phyloP scores from a whole-genome alignment of 345 rosid genomes.

The Eutrema heterophyllum region DNA sequence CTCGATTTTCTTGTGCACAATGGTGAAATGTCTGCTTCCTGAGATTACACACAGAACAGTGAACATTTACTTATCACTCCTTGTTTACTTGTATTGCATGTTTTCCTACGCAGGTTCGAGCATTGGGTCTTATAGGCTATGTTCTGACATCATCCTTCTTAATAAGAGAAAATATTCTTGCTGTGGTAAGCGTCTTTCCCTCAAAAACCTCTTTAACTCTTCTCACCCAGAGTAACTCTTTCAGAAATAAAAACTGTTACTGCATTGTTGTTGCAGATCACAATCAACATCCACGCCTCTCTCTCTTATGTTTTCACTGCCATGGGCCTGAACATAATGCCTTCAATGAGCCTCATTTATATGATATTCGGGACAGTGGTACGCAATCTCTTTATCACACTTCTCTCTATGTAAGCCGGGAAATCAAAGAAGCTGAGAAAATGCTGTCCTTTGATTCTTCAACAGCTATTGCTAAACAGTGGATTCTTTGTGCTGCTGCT shows the following conservation, averaged over 20 bases:
- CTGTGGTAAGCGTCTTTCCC: conserved; percentile 47
- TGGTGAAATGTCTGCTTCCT: conserved; percentile 45
- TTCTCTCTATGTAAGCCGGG: not conserved
- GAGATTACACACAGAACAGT: not conserved
- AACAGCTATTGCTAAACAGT: conserved; percentile 80
- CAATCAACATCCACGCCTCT: conserved; percentile 82
- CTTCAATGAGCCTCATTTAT: conserved; percentile 77
- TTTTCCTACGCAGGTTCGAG: conserved; percentile 57
- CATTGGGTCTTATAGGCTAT: conserved; percentile 77
- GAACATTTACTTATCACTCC: conserved; percentile 1
- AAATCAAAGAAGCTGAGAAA: not conserved
- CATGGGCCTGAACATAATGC: conserved; percentile 63
- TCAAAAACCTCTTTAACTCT: not conserved
- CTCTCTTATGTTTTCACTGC: conserved; percentile 66
- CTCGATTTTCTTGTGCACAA: conserved; percentile 75
- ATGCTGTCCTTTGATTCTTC: not conserved
- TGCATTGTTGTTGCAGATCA: conserved; percentile 54
- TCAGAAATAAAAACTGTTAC: not conserved
- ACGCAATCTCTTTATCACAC: conserved; percentile 11
- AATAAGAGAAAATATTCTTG: conserved; percentile 88
- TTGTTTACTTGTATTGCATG: conserved; percentile 20
- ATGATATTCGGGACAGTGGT: conserved; percentile 79
- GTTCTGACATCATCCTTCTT: conserved; percentile 81
- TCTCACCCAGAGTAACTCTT: not conserved
- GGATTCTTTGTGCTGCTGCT: conserved; percentile 78